Base-by-base conservation (phyloP, 805 yeast species). In the Blastobotrys parvus region DNA sequence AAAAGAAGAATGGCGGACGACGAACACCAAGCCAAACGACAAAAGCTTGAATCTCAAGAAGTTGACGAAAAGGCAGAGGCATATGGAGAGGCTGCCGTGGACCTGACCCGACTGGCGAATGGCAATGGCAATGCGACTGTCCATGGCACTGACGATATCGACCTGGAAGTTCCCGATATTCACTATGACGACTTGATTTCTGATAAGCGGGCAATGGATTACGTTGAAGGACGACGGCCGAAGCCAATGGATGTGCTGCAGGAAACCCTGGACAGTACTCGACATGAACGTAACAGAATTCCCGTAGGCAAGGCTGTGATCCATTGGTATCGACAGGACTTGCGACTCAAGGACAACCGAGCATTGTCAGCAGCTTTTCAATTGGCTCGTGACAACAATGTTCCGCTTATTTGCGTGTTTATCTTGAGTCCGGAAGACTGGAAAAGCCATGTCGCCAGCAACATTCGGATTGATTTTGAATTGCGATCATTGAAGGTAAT, bases 261-360 rank as follows among this genome's bases (percentile, higher is more conserved):
- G 8, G 20, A 32, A 18, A 19, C 35, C 5, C 10, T 32, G 13
- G 18, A 32, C 19, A 32, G 16, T 13, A 4, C 4, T 16, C 13
- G 16, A 7, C 3, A 18, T 32, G 35, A 7, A 8, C 29, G 29
- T 8, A 25, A 25, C 11, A 8, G 10, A 7, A 25, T 15, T 3
- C 13, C 13, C 3, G 20, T 17, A 3, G 35, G 35, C 20, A 5
- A 32, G 4, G 13, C 20, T 7, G 39, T 37, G 18, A 13, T 70
- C 16, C 77, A 72, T 52, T 65, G 76, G 67, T 72, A 75, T 42
- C 54, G 69, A 15, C 61, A 66, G 30, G 80, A 75, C 48, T 55
- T 74, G 21, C 58, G 80, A 36, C 43, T 65, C 5, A 56, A 52
- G 7, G 77, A 75, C 51, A 75, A 75, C 49, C 58, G 56, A 1